phyloP scores from a whole-genome alignment of 169 alveolate genomes.

The Prorocentrum cordatum region DNA sequence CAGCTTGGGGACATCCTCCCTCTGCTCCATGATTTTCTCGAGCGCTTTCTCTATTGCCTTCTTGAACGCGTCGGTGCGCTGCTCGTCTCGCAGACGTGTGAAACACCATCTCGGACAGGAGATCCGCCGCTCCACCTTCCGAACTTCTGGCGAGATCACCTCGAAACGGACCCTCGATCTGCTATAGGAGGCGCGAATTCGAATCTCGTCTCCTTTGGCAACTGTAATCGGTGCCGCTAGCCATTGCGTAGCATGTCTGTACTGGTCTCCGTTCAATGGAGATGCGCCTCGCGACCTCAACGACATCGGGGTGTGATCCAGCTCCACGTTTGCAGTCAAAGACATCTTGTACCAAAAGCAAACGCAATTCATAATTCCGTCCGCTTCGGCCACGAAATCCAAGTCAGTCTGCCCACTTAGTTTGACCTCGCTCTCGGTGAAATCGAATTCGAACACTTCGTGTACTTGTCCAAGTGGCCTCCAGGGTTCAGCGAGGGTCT shows the following conservation, averaged over 20 bases:
- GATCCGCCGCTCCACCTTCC: not conserved
- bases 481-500: not conserved
- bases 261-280: conserved; percentile 13
- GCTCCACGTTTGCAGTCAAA: not conserved
- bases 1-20: conserved; percentile 27
- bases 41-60: conserved; percentile 51
- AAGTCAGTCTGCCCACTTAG: conserved; percentile 48
- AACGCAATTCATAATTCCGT: conserved; percentile 22
- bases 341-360: conserved; percentile 47
- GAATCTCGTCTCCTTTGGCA: conserved; percentile 31
- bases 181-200: conserved; percentile 59
- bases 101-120: conserved; percentile 35
- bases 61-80: conserved; percentile 22
- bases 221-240: conserved; percentile 31
- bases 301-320: conserved; percentile 41
- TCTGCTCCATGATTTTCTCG: conserved; percentile 56
- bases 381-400: conserved; percentile 31
- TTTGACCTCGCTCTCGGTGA: conserved; percentile 53
- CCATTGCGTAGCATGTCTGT: conserved; percentile 49
- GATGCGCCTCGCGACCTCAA: not conserved
- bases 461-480: conserved; percentile 41
- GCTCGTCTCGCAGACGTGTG: conserved; percentile 39
- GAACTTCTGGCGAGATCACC: conserved; percentile 10
- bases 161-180: conserved; percentile 45
- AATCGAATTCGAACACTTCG: conserved; percentile 63